Evolutionary conservation across 2,329 filamentous ascomycete genomes (phyloP).

Genomic region (Cladobotryum mycophilum): DNA sequence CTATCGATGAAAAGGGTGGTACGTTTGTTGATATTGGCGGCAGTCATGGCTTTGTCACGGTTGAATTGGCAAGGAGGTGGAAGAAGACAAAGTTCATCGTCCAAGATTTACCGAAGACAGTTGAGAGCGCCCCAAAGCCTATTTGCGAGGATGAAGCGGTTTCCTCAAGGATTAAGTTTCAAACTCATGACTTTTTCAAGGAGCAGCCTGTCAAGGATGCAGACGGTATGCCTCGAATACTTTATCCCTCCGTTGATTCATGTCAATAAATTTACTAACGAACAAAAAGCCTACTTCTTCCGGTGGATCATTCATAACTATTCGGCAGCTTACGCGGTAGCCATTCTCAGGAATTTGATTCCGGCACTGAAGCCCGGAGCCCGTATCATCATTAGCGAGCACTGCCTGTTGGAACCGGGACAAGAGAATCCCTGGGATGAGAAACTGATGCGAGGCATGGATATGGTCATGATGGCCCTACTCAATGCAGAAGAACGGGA

Average conservation of each 20-base stretch:
- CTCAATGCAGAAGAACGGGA: conserved; percentile 47
- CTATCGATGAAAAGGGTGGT: conserved; percentile 37
- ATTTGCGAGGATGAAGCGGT: conserved; percentile 33
- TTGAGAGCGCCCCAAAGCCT: conserved; percentile 40
- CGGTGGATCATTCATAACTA: conserved; percentile 58
- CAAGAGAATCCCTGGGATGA: conserved; percentile 39
- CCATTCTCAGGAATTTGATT: conserved; percentile 44
- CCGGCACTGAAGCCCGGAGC: conserved; percentile 51
- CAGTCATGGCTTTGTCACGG: conserved; percentile 50
- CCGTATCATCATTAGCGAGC: conserved; percentile 40
- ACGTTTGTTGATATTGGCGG: conserved; percentile 55
- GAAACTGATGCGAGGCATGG: conserved; percentile 43
- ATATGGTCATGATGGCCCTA: conserved; percentile 45
- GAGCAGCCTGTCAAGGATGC: conserved; percentile 48
- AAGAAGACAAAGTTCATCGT: conserved; percentile 48
- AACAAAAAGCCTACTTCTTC: conserved; percentile 45
- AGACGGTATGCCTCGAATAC: conserved; percentile 34
- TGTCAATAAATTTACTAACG: background rate
- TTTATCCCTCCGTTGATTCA: background rate
- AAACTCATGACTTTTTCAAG: conserved; percentile 52
- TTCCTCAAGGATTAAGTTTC: conserved; percentile 34
- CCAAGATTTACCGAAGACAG: conserved; percentile 45
- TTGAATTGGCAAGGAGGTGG: conserved; percentile 47
- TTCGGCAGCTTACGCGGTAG: conserved; percentile 45
- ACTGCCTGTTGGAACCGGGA: conserved; percentile 36